Base-by-base conservation (phyloP, 768 basidiomycete genomes). In the Rhodotorula graminis region DNA sequence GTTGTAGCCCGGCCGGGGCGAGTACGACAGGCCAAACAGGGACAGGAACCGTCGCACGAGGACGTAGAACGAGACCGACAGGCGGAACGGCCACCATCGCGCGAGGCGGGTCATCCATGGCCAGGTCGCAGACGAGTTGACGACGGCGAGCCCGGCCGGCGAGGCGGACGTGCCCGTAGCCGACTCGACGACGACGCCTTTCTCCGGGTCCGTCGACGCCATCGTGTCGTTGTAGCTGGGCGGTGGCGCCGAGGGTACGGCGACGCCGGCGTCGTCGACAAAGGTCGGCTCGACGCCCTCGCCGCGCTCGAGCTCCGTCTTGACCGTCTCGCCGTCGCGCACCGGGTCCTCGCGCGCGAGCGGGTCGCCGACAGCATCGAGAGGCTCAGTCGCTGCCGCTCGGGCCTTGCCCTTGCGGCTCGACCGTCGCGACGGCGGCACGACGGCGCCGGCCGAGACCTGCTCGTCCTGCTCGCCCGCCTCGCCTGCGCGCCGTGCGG, bases 21-120 rank as follows among this genome's bases (percentile, higher is more conserved):
- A 31, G 23, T 58, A 29, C 4, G 47, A 18, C 53, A 73, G 67
- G 4, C 63, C 63, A 40, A 73, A 63, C 21, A 69, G 57, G 59
- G 59, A 25, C 25, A 73, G 53, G 64, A 73, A 69, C 10, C 63
- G 67, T 0, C 63, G 67, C 25, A 73, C 31, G 50, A 73, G 67
- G 60, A 65, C 19, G 60, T 61, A 58, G 21, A 67, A 4, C 31
- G 56, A 18, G 10, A 44, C 47, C 15, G 56, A 33, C 5, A 65
- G 15, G 1, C 56, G 47, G 23, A 70, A 59, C 0, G 69, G 69
- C 69, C 69, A 70, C 31, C 62, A 59, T 18, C n/a, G 49, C 0
- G 23, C 61, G 47, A 49, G 49, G 9, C n/a, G 49, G 15, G n/a
- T 29, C 40, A 61, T 42, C 60, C 60, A 61, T 6, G 60, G 60